Percentiles rank a stretch among this genome's conserved stretches.
These are phyloP conservation scores for Tirmania nivea DNA, from an alignment of 495 filamentous ascomycete species.

Conservation along the genomic window DNA sequence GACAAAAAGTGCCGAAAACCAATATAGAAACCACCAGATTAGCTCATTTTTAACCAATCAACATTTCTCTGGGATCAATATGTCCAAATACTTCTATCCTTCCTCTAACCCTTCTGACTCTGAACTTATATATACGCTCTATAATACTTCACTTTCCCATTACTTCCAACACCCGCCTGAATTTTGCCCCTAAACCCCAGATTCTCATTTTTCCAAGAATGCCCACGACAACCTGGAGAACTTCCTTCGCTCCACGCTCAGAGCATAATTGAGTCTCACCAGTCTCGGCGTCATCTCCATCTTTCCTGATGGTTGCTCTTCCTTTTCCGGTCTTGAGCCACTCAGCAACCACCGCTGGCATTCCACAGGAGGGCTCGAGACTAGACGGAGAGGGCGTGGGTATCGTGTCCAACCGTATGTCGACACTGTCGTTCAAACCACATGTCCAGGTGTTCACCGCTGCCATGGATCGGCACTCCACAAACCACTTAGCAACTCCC, in stretches of 20 bases:
- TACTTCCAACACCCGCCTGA: slow-evolving; percentile 17
- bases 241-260: slow-evolving; percentile 13
- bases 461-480: neutral
- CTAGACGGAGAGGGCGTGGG: neutral
- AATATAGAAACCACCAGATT: too few species aligned
- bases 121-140: neutral
- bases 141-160: slow-evolving; percentile 4
- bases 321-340: slow-evolving; percentile 16
- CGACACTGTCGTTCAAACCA: neutral
- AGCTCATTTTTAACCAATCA: too few species aligned
- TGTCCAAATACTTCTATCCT: too few species aligned
- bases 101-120: too few species aligned
- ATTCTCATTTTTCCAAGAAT: slow-evolving; percentile 16
- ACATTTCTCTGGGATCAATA: too few species aligned
- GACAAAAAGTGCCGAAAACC: too few species aligned
- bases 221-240: slow-evolving; percentile 17
- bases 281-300: slow-evolving; percentile 6
- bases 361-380: neutral
- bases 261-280: slow-evolving; percentile 10
- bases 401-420: neutral
- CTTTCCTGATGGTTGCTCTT: slow-evolving; percentile 16
- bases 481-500: slow-evolving; percentile 11
- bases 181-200: slow-evolving; percentile 19
- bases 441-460: neutral
- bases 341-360: neutral